Evolutionary conservation across 129 eudicot species (phyloP), one percentile per base, ranked within the genome.

Genomic region (Silybum marianum): DNA sequence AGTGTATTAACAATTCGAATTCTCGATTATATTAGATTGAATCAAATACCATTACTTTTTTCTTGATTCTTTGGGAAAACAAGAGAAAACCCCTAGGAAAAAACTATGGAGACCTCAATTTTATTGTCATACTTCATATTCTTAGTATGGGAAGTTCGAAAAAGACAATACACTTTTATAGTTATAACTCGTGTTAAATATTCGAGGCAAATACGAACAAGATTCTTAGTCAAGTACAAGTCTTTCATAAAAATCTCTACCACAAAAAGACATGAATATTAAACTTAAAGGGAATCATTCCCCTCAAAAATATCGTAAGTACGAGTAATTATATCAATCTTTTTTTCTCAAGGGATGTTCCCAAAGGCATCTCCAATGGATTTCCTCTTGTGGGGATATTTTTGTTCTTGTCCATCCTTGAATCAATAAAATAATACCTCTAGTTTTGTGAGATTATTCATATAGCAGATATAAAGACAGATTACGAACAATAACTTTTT

Each of bases 81-180:
- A 48, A 79, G 71, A 30, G 76, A 70, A 44, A 69, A 3, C 9
- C 70, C 26, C 76, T 70, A 30, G 76, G 58, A 21, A 79, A n/a
- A 72, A 72, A 36, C 79, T 81, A 62, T 73, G 72, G n/a, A 28
- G 42, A 13, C 63, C 72, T 80, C 42, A 36, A 18, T 54, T 13
- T 18, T 80, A 73, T 80, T 80, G 78, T 14, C 30, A 63, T 63
- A 22, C 72, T 71, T 80, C 38, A 81, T 24, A 65, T 81, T 63
- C 38, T 73, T 72, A 14, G 63, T 12, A 9, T 38, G 21, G 9
- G 10, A 72, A 36, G 24, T 54, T 62, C 1, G 4, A 28, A 69
- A 44, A 78, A 26, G 11, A 26, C 23, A 48, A 48, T 24, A 71
- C 18, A 0, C n/a, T 24, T 38, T 73, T n/a, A 26, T 63, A n/a